Evolutionary conservation across 2,329 filamentous ascomycete species (phyloP), one percentile per base, ranked within the genome.

Genomic region (Endothia cerciana): DNA sequence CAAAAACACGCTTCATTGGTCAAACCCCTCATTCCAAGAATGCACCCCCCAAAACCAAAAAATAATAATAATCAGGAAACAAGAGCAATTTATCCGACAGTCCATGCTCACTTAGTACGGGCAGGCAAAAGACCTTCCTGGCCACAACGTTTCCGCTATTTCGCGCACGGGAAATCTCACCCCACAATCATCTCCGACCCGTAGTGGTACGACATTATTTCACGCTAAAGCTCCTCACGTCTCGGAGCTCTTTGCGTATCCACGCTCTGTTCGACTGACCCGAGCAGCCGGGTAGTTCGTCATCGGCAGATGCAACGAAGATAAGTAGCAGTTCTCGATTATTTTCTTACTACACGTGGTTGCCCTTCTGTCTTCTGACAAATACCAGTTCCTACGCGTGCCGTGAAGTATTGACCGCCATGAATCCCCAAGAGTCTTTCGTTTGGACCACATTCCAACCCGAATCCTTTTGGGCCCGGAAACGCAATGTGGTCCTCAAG

Each of bases 361-460:
- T 36, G 25, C 1, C 38, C 4, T 55, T 11, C 28, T 30, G 13
- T 25, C 13, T 25, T 49, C 22, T 11, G 45, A 5, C 8, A 11
- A 19, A 22, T 41, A 47, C 8, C 11, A 19, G 17, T 33, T 11
- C 19, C 36, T 1, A 17, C 33, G n/a, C 19, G 17, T 30, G 28
- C 22, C 43, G 36, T 53, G 56, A 33, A 43, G 45, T 25, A 5
- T 10, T 33, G 25, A 25, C 47, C 4, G 11, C 28, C 47, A 63
- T 63, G 60, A 66, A 66, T n/a, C 64, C 64, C 4, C 64, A 66
- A 60, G 64, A 66, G 30, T 66, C 64, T 0, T 66, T 66, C 33
- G 28, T 38, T 17, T 66, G 60, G 60, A 66, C 64, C 25, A 53
- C 17, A 17, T 63, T 66, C 43, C 60, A 66, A 25, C 60, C 55